Conservation (phyloP, 2,329 filamentous ascomycete genomes). For the Fusarium sp. region DNA sequence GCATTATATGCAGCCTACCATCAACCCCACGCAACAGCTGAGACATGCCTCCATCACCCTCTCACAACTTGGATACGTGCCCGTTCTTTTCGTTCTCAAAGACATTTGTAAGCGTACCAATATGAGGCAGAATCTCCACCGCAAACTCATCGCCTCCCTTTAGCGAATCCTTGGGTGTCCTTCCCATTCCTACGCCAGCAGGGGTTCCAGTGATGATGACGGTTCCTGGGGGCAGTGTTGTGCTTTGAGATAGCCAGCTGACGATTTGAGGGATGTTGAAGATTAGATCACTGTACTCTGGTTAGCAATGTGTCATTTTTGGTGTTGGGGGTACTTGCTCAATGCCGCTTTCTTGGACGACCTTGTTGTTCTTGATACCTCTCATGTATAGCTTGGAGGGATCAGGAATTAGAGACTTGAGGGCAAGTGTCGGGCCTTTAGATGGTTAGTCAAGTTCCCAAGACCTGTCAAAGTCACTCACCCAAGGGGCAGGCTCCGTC, state of each 20-base stretch:
- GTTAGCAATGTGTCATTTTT: not conserved
- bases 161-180: conserved; percentile 69
- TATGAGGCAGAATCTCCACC: conserved; percentile 53
- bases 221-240: conserved; percentile 67
- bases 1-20: not conserved
- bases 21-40: not conserved
- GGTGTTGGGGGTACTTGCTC: conserved; percentile 34
- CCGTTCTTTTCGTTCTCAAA: conserved; percentile 40
- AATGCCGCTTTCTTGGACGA: conserved; percentile 37
- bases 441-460: not conserved
- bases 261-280: conserved; percentile 67
- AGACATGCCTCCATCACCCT: not conserved
- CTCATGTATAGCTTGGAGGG: conserved; percentile 63
- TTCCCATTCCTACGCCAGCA: conserved; percentile 74
- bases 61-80: conserved; percentile 22
- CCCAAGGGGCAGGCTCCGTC: conserved; percentile 62
- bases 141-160: conserved; percentile 68
- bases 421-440: conserved; percentile 70
- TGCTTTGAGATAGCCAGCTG: conserved; percentile 65
- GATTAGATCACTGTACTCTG: conserved; percentile 61
- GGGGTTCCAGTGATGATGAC: conserved; percentile 73
- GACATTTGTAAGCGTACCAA: conserved; percentile 53
- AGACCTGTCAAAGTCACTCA: not conserved
- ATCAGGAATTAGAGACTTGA: conserved; percentile 61
- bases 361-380: conserved; percentile 63